phyloP scores from a whole-genome alignment of 768 basidiomycete species.

The Crucibulum laeve region DNA sequence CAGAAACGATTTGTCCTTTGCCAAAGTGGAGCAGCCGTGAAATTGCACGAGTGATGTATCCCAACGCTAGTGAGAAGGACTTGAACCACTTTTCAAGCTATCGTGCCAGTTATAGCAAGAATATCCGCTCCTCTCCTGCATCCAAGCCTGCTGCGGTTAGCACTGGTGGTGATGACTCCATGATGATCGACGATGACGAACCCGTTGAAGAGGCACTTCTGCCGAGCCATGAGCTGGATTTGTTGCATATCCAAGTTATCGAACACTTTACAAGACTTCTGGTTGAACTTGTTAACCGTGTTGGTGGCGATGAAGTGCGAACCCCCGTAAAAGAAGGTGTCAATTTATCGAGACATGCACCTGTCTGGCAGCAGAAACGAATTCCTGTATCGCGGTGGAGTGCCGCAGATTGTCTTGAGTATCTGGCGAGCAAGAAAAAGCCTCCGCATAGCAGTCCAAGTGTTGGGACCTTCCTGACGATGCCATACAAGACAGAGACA shows the following conservation, averaged over 20 bases:
- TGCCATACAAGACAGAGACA: slow-evolving; percentile 36
- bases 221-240: slow-evolving; percentile 57
- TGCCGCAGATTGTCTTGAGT: slow-evolving; percentile 52
- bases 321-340: slow-evolving; percentile 26
- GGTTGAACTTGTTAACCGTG: slow-evolving; percentile 49
- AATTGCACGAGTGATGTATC: slow-evolving; percentile 45
- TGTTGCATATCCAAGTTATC: slow-evolving; percentile 64
- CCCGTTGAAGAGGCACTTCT: slow-evolving; percentile 25
- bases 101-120: slow-evolving; percentile 35
- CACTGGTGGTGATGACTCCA: slow-evolving; percentile 30
- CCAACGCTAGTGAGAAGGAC: slow-evolving; percentile 23
- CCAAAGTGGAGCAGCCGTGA: slow-evolving; percentile 45
- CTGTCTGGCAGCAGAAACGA: slow-evolving; percentile 36
- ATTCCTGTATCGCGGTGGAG: slow-evolving; percentile 48
- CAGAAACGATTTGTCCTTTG: slow-evolving; percentile 33
- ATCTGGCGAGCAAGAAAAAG: slow-evolving; percentile 38
- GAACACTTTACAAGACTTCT: slow-evolving; percentile 66
- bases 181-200: slow-evolving; percentile 63
- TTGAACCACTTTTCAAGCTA: slow-evolving; percentile 34
- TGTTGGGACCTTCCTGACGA: slow-evolving; percentile 47
- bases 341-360: slow-evolving; percentile 53
- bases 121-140: slow-evolving; percentile 18
- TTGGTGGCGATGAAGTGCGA: slow-evolving; percentile 43
- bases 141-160: slow-evolving; percentile 3
- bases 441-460: slow-evolving; percentile 34